Conservation (phyloP, 352 stramenopile genomes). For the Phytophthora tubulina region DNA sequence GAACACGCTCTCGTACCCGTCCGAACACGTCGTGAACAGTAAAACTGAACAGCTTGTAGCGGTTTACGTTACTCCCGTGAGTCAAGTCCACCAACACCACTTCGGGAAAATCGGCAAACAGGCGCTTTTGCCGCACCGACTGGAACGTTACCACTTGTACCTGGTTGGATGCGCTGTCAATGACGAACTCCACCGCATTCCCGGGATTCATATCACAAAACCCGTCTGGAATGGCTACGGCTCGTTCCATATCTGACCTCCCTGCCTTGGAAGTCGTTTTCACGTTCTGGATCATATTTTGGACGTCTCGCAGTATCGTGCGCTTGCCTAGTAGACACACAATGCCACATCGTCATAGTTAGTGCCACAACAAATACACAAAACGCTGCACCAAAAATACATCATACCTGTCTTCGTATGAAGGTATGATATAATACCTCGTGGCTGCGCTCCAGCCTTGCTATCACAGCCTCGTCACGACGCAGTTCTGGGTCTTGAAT, state of each 20-base stretch:
- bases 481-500: not conserved
- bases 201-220: not conserved
- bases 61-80: constrained; percentile 18
- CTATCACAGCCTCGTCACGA: constrained; percentile 1
- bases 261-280: not conserved
- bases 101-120: constrained; percentile 25
- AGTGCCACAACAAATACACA: not conserved
- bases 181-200: constrained; percentile 4
- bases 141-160: constrained; percentile 8
- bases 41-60: constrained; percentile 25
- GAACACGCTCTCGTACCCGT: not conserved
- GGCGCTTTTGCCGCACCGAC: constrained; percentile 6
- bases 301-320: not conserved
- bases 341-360: too few species aligned
- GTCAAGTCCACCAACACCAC: constrained; percentile 23
- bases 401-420: constrained; percentile 10
- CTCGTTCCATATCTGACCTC: not conserved
- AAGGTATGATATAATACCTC: constrained; percentile 4
- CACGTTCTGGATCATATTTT: constrained; percentile 12
- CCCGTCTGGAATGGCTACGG: constrained; percentile 1
- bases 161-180: constrained; percentile 10
- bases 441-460: constrained; percentile 2
- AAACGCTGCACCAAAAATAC: not conserved
- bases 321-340: not conserved
- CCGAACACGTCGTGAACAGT: constrained; percentile 8